These are phyloP conservation scores for Cladorrhinum sp. DNA, from an alignment of 2,329 filamentous ascomycete genomes.

Conservation along the genomic window DNA sequence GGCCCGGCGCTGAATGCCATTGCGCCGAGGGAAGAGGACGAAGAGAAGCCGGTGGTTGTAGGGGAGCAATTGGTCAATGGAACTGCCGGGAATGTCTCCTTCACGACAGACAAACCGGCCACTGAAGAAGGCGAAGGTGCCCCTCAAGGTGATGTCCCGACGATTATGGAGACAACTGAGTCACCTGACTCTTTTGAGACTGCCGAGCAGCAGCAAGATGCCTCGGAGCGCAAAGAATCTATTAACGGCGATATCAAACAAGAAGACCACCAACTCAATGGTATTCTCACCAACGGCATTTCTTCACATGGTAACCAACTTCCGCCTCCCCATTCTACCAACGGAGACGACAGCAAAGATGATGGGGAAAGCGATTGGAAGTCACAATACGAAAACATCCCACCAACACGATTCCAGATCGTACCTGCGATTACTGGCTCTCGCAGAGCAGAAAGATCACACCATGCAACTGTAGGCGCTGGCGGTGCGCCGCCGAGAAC, in stretches of 20 bases:
- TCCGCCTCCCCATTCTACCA: slow-evolving; percentile 19
- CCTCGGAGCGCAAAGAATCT: slow-evolving; percentile 10
- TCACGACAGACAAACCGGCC: slow-evolving; percentile 25
- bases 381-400: slow-evolving; percentile 55
- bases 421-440: slow-evolving; percentile 62
- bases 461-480: slow-evolving; percentile 36
- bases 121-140: slow-evolving; percentile 33
- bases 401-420: slow-evolving; percentile 70
- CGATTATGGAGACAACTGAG: slow-evolving; percentile 38
- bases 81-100: slow-evolving; percentile 26
- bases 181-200: slow-evolving; percentile 36
- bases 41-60: slow-evolving; percentile 40
- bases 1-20: slow-evolving; percentile 80
- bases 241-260: background rate
- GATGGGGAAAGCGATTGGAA: slow-evolving; percentile 42
- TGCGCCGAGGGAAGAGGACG: slow-evolving; percentile 77
- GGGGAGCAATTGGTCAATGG: slow-evolving; percentile 34
- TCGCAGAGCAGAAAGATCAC: slow-evolving; percentile 47
- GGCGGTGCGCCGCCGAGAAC: slow-evolving; percentile 30
- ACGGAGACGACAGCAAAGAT: slow-evolving; percentile 25
- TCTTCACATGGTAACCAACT: slow-evolving; percentile 6
- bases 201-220: slow-evolving; percentile 28
- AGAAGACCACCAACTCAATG: slow-evolving; percentile 29
- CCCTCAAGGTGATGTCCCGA: slow-evolving; percentile 10
- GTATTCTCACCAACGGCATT: slow-evolving; percentile 23